Evolutionary conservation across 2,329 filamentous ascomycete species (phyloP).

Genomic region (Ophioceras dolichostomum): DNA sequence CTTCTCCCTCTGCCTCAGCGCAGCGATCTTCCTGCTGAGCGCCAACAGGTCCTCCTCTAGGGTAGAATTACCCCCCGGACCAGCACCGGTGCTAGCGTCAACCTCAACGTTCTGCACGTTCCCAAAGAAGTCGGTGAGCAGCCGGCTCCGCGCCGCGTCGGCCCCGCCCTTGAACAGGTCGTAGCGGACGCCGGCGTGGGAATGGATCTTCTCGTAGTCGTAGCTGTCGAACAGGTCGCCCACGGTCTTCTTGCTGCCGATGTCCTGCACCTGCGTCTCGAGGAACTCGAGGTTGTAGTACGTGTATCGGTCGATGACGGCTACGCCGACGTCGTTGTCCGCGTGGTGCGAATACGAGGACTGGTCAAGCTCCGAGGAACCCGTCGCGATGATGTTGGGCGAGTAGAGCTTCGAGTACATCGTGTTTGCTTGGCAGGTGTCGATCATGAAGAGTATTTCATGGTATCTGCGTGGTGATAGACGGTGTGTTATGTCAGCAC

Average conservation of each 20-base stretch:
- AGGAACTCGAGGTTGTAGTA: slow-evolving; percentile 98
- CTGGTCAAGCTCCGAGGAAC: slow-evolving; percentile 91
- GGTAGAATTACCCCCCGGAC: slow-evolving; percentile 33
- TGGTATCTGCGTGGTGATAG: slow-evolving; percentile 52
- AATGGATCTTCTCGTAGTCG: slow-evolving; percentile 89
- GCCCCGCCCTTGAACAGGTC: slow-evolving; percentile 88
- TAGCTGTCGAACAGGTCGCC: slow-evolving; percentile 95
- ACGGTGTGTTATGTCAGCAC: too few relatives aligned
- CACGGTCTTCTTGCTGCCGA: slow-evolving; percentile 77
- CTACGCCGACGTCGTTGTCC: slow-evolving; percentile 94
- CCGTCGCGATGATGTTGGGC: slow-evolving; percentile 94
- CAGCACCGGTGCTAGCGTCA: slow-evolving; percentile 27
- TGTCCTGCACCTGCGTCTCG: slow-evolving; percentile 76
- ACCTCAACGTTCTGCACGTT: slow-evolving; percentile 98
- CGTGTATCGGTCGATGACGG: slow-evolving; percentile 96
- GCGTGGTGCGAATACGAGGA: slow-evolving; percentile 96
- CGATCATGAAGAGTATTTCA: slow-evolving; percentile 99
- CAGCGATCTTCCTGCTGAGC: slow-evolving; percentile 56
- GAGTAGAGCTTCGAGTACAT: slow-evolving; percentile 99
- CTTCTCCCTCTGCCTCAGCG: slow-evolving; percentile 35
- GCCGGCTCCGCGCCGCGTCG: slow-evolving; percentile 59
- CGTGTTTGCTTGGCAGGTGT: slow-evolving; percentile 97
- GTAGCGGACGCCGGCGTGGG: slow-evolving; percentile 81
- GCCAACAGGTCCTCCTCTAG: slow-evolving; percentile 64
- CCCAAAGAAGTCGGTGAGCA: slow-evolving; percentile 95